Evolutionary conservation across 371 early-diverging fungal species (phyloP), one percentile per base, ranked within the genome.

Genomic region (Mortierella sp.): DNA sequence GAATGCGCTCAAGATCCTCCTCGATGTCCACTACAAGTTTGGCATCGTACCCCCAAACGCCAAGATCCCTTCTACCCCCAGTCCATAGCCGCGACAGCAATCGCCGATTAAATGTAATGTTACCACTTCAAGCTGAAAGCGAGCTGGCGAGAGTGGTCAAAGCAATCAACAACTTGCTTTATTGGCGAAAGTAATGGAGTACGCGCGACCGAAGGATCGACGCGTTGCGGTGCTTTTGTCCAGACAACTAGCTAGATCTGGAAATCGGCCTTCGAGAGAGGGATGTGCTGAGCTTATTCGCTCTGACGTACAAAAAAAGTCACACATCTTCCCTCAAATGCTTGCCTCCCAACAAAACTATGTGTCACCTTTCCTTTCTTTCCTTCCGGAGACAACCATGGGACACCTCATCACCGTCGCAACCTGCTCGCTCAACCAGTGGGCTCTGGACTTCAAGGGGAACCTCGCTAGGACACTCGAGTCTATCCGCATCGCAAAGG

Each of bases 361-460:
- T 31, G 61, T 61, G 31, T 61, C 34, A 13, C 16, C 14, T 31
- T 31, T 34, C 37, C 21, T 64, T 34, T 34, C 10, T 2, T 34
- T 61, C 34, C 31, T 31, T 5, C 6, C 34, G 8, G 3, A 54
- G 26, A 61, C 19, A 16, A 71, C 77, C 59, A 92, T 91, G 90
- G 90, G 88, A 3, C 89, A 89, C 75, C 81, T 88, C 34, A 92
- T 95, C 59, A 95, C 95, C 4, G 91, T 96, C 54, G 95, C 97
- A 14, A 95, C 96, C 5, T 96, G 97, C 80, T 92, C 96, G 54
- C 90, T 96, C 10, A 97, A 98, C 90, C 98, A 99, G 90, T 99
- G 98, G 99, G 97, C 98, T 0, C 90, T 99, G 53, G 99, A 98
- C 88, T 98, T 98, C 75, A 92, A 93, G 54, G 98, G 98, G 24